Percentiles rank a stretch among this genome's conserved stretches.
Evolutionary conservation across 1,284 basidiomycete species (phyloP).

Genomic region (Cystobasidium slooffiae): DNA sequence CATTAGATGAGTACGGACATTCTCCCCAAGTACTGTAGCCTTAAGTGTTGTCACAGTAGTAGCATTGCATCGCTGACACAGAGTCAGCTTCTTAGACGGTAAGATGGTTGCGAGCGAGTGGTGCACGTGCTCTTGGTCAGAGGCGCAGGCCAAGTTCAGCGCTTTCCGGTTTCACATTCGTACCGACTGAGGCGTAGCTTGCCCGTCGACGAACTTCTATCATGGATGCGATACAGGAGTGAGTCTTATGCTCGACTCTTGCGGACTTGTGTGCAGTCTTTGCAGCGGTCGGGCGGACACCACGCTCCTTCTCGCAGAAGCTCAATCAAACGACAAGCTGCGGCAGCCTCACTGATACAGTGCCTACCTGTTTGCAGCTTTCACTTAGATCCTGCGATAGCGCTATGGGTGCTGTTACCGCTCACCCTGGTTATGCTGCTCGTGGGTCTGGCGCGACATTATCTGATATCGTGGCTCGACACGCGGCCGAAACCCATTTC

Average conservation of each 20-base stretch:
- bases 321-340: background rate
- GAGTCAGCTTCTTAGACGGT: too few relatives aligned
- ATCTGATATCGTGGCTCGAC: slow-evolving; percentile 85
- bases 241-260: background rate
- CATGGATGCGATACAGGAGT: slow-evolving; percentile 26
- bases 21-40: too few relatives aligned
- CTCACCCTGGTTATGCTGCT: slow-evolving; percentile 98
- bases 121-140: too few relatives aligned
- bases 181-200: too few relatives aligned
- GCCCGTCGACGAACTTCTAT: background rate
- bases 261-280: too few relatives aligned
- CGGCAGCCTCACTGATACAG: background rate
- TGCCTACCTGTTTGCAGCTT: background rate
- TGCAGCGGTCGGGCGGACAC: background rate
- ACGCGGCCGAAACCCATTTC: slow-evolving; percentile 80
- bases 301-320: background rate
- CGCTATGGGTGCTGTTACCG: slow-evolving; percentile 76
- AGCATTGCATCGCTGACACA: too few relatives aligned
- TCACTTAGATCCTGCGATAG: slow-evolving; percentile 44
- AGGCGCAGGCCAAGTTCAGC: too few relatives aligned
- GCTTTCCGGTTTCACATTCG: too few relatives aligned
- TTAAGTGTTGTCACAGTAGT: too few relatives aligned
- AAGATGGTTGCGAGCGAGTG: too few relatives aligned
- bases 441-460: slow-evolving; percentile 91
- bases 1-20: too few relatives aligned